Base-by-base conservation (phyloP, 2,329 filamentous ascomycete species). In the Basipetospora chlamydospora region DNA sequence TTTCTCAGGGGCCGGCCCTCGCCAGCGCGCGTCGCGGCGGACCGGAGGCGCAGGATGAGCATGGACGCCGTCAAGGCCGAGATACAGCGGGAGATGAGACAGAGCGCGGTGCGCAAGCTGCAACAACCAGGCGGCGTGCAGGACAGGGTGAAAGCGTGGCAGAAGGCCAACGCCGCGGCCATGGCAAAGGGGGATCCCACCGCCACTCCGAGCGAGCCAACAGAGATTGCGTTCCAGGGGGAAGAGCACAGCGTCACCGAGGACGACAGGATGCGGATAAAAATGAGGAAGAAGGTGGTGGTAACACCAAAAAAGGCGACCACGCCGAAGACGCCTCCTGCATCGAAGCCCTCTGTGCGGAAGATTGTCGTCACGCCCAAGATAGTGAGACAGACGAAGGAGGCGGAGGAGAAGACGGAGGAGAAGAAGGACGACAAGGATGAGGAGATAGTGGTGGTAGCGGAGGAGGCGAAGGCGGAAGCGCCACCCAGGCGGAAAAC, bases 81-180 rank as follows among this genome's bases (percentile, higher is more conserved):
- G 44, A 38, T 63, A 39, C 54, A 58, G 16, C 42, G 43, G 16
- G 48, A 45, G 37, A 48, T 50, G 47, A 39, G 43, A 11, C 55
- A 59, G 26, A 70, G 62, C 6, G 56, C 65, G n/a, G 71, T 68
- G 36, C 66, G 57, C 52, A 74, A 61, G 56, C 64, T 73, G 46
- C 76, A 62, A 57, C 71, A 61, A 49, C 80, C 73, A 0, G 69
- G 70, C 3, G 72, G 72, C n/a, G 80, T 92, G 33, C 73, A 73
- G 43, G 80, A 83, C 45, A 77, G 86, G 48, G 82, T 94, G 37
- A 79, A 77, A 46, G 71, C 78, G 56, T 94, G 86, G 86, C 85
- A 94, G 56, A 79, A 79, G 50, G 66, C 77, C 45, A 84, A 80
- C 49, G 80, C 78, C 23, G 69, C 70, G 5, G 78, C 77, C 18